Base-by-base conservation (phyloP, 179 eudicot genomes). In the Heliamphora pulchella region DNA sequence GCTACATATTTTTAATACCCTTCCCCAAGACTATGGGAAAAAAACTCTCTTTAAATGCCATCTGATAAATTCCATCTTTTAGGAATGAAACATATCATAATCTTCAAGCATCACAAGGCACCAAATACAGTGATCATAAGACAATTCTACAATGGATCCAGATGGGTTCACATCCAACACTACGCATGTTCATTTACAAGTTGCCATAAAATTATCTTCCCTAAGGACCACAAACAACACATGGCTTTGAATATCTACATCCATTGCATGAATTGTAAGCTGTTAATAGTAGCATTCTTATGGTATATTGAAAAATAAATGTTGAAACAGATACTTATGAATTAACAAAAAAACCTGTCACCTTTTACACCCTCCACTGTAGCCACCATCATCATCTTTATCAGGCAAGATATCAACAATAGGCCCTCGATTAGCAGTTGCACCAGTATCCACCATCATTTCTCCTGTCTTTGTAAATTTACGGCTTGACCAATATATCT, bases 341-440 rank as follows among this genome's bases (percentile, higher is more conserved):
- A 31, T 31, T 31, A 31, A 31, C 31, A 17, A 71, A 65, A 68
- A 53, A 0, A 70, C 31, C 31, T 81, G 47, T 84, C 89, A 96
- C 99, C 98, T 94, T 89, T 87, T 91, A 89, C 88, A 89, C 81
- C 92, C 93, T 72, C 99, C 99, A 74, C 87, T 91, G 55, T 84
- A 91, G 72, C 88, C 93, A 74, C 89, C 87, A 80, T 83, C 86
- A 48, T 87, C 96, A 78, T 89, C 93, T 88, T 87, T 91, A 83
- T 85, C 87, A 0, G 86, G 84, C 67, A 82, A 81, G 46, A 70
- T 48, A 85, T 83, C 87, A 61, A 85, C 79, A 68, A 77, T 4
- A 10, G 86, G 80, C 53, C 88, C 86, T 64, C 80, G 83, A 53
- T 80, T 85, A 44, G 88, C 91, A 54, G 82, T 63, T 66, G 85